A percentile compares a stretch with the other conserved stretches of the same genome.
Conservation (phyloP, 495 filamentous ascomycete species). For the Tetracladium setigerum region DNA sequence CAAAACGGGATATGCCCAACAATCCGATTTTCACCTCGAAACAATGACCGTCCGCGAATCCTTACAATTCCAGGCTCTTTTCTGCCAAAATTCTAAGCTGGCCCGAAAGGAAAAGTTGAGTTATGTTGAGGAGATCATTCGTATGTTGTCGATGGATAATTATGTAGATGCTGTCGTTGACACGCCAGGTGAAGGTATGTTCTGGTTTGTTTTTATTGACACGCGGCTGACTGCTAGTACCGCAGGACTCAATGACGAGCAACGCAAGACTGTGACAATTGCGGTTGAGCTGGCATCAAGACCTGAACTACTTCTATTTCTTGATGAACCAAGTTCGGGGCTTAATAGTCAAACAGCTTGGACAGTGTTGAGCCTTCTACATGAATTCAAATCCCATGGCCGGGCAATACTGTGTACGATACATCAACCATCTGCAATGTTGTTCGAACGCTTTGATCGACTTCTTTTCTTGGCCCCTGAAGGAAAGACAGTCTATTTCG, state of each 20-base stretch:
- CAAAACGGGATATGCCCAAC: conserved; percentile 92
- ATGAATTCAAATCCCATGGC: conserved; percentile 70
- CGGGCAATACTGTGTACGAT: conserved; percentile 88
- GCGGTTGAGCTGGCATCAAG: conserved; percentile 85
- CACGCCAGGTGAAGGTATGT: conserved; percentile 73
- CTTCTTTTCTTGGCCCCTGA: conserved; percentile 65
- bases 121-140: conserved; percentile 85
- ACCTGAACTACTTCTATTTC: conserved; percentile 73
- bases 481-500: conserved; percentile 72
- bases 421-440: conserved; percentile 83
- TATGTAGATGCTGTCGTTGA: conserved; percentile 83
- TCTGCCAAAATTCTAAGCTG: conserved; percentile 15
- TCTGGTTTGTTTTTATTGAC: too few relatives aligned
- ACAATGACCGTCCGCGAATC: conserved; percentile 82
- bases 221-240: too few relatives aligned
- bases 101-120: conserved; percentile 59
- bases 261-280: conserved; percentile 78
- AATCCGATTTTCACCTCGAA: conserved; percentile 81
- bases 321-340: conserved; percentile 59
- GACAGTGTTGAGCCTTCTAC: conserved; percentile 67
- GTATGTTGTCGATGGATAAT: conserved; percentile 78
- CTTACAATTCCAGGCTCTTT: conserved; percentile 27
- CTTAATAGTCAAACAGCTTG: conserved; percentile 61
- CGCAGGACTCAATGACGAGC: conserved; percentile 93
- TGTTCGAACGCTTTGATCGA: conserved; percentile 86